Evolutionary conservation across 2,329 filamentous ascomycete species (phyloP), one percentile per base, ranked within the genome.

Genomic region (Penicillium sp.): DNA sequence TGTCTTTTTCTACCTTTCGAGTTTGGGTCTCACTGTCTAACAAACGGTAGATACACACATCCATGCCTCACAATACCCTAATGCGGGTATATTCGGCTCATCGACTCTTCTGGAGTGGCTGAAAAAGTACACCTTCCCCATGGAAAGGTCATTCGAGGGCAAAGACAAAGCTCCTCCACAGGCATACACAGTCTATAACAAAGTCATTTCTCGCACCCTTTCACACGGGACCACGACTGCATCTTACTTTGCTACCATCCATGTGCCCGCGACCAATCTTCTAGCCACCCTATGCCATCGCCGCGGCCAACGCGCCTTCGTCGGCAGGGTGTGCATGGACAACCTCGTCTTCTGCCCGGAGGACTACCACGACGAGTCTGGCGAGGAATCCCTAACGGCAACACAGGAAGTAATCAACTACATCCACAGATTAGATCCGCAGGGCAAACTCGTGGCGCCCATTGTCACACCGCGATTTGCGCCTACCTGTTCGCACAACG

Each of bases 321-420:
- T 99, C 42, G 94, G 94, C 30, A 82, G 94, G 42, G 90, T 95
- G n/a, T 97, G 92, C 78, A 97, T 99, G 94, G 91, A 97, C 71
- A 81, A 82, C 28, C 71, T 72, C 0, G 70, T 75, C 0, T 73
- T 88, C 4, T 87, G 85, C 38, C 92, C 92, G 0, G 80, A 82
- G 1, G 89, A 87, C 76, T 97, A 97, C 75, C 81, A 85, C 21
- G 94, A 99, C 69, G 82, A 82, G 57, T 85, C 82, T 16, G 73
- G 85, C 0, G 81, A 82, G 2, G 76, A 79, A 23, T 81, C 85
- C 0, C 55, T 90, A 0, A 63, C 70, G 1, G 80, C 80, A 38
- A 88, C 88, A 0, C 71, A 75, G 26, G 78, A 77, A 11, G 83
- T 79, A 20, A 85, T 95, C 50, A 75, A 76, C 2, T 85, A 95